Conservation (phyloP, 2,329 filamentous ascomycete genomes). For the Colletotrichum cereale region DNA sequence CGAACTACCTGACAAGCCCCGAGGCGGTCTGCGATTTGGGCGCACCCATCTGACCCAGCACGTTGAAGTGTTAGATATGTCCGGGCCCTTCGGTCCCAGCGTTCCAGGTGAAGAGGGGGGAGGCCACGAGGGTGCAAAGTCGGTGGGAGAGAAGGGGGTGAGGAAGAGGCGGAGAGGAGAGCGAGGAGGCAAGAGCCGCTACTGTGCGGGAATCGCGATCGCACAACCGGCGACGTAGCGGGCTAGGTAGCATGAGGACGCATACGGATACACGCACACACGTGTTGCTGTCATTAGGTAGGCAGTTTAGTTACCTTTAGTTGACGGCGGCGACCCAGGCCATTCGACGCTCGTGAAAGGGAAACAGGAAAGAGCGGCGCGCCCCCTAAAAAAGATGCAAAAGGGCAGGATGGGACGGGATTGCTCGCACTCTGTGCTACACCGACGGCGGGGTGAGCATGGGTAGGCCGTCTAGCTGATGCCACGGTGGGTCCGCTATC, state of each 20-base stretch:
- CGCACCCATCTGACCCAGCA: conserved; percentile 24
- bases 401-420: conserved; percentile 17
- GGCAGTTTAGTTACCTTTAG: background rate
- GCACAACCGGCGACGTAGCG: background rate
- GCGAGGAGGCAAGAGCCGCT: background rate
- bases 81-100: conserved; percentile 9
- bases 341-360: background rate
- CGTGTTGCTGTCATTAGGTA: background rate
- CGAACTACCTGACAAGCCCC: conserved; percentile 31
- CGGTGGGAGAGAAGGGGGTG: background rate
- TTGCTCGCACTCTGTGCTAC: conserved; percentile 31
- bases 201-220: conserved; percentile 10
- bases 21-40: conserved; percentile 35
- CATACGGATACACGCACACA: background rate
- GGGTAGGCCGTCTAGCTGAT: conserved; percentile 32
- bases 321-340: background rate
- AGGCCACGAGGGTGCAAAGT: background rate
- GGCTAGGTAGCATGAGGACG: background rate
- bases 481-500: conserved; percentile 4
- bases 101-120: background rate
- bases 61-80: conserved; percentile 5
- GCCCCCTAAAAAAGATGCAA: background rate
- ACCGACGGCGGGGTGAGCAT: conserved; percentile 38
- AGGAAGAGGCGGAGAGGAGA: background rate
- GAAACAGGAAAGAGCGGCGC: background rate